Conservation (phyloP, 805 yeast species). For the Kazachstania africana region DNA sequence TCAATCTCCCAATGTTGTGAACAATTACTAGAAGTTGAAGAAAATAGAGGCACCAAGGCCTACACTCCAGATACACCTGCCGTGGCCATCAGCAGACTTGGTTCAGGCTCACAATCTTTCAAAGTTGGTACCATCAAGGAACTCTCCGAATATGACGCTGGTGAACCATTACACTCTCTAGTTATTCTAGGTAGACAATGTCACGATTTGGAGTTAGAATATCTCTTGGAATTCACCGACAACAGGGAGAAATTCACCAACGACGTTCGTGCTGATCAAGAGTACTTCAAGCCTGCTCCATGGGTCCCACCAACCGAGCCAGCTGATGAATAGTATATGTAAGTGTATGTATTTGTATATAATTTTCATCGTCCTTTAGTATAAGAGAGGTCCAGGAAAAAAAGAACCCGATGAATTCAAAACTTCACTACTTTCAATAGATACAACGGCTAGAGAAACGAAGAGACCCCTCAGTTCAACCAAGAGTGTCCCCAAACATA, state of each 20-base stretch:
- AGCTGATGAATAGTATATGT: conserved; percentile 15
- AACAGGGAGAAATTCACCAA: conserved; percentile 38
- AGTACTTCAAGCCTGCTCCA: conserved; percentile 62
- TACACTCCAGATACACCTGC: conserved; percentile 85
- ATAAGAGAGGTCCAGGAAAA: too few species aligned
- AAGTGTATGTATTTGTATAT: too few species aligned
- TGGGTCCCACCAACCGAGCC: conserved; percentile 41
- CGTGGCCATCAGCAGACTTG: conserved; percentile 84
- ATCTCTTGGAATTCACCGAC: conserved; percentile 63
- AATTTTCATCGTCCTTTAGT: background rate
- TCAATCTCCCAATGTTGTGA: conserved; percentile 77
- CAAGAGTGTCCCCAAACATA: too few species aligned
- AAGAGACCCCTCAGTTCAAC: too few species aligned
- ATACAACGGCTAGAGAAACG: too few species aligned
- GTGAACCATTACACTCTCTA: conserved; percentile 89
- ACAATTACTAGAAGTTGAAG: conserved; percentile 83
- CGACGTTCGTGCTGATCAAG: conserved; percentile 44
- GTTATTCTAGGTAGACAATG: conserved; percentile 86
- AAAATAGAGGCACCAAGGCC: conserved; percentile 58
- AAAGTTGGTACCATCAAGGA: conserved; percentile 77
- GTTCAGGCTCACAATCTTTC: conserved; percentile 73
- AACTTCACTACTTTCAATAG: too few species aligned
- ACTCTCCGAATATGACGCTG: conserved; percentile 73
- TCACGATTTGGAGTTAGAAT: conserved; percentile 86
- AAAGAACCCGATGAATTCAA: too few species aligned